phyloP scores from a whole-genome alignment of 345 rosid species.

The Linum usitatissimum region DNA sequence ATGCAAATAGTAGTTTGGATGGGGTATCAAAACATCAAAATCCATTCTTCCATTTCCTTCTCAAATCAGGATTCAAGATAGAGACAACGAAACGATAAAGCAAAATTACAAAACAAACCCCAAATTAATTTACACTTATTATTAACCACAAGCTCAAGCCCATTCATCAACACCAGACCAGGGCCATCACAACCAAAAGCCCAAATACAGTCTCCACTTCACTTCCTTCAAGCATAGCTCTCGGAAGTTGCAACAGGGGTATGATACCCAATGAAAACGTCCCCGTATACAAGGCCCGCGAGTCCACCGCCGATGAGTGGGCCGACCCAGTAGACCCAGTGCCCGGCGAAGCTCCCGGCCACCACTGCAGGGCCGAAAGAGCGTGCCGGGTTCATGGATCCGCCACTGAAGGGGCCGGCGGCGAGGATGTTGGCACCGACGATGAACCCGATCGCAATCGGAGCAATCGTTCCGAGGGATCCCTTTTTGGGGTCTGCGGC shows the following conservation, averaged over 20 bases:
- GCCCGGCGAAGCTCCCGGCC: conserved; percentile 49
- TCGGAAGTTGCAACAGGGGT: conserved; percentile 27
- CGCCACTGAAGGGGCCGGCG: conserved; percentile 88
- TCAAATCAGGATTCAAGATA: no score
- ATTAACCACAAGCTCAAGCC: neutral
- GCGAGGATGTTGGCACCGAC: conserved; percentile 92
- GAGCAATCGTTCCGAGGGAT: conserved; percentile 60
- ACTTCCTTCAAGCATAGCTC: conserved; percentile 20
- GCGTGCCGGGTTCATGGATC: conserved; percentile 92
- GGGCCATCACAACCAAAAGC: neutral
- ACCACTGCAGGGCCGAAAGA: conserved; percentile 88
- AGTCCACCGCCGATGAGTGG: conserved; percentile 76
- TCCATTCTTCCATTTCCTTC: no score
- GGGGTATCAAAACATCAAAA: no score
- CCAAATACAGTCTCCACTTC: neutral
- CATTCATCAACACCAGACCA: neutral
- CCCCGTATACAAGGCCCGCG: conserved; percentile 73
- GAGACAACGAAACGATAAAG: no score
- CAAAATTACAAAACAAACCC: neutral
- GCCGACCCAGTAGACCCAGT: conserved; percentile 79
- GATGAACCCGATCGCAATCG: conserved; percentile 77
- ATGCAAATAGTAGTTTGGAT: no score
- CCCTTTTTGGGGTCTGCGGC: conserved; percentile 86
- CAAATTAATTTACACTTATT: conserved; percentile 6
- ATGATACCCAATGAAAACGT: conserved; percentile 57